Evolutionary conservation across 2,329 filamentous ascomycete species (phyloP).

Genomic region (Ophiostoma sp.): DNA sequence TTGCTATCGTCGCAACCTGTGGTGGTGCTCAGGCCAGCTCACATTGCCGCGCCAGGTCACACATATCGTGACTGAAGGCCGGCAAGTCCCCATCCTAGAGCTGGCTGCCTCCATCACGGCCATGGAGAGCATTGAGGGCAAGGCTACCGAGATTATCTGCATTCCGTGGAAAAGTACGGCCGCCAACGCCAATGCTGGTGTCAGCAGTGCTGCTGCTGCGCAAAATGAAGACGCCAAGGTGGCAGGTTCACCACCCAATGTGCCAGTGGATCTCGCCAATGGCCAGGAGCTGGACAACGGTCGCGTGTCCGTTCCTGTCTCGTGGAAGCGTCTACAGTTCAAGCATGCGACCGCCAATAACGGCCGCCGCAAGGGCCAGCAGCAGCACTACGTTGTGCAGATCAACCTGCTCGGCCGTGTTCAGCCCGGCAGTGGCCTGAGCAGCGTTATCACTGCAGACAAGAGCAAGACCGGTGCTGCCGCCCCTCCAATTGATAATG

Average conservation of each 20-base stretch:
- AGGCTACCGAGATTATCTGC: slow-evolving; percentile 86
- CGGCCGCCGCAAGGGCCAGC: slow-evolving; percentile 83
- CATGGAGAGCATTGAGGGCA: slow-evolving; percentile 87
- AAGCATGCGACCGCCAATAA: slow-evolving; percentile 96
- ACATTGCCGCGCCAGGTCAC: slow-evolving; percentile 68
- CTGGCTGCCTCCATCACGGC: slow-evolving; percentile 78
- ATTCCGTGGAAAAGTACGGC: slow-evolving; percentile 88
- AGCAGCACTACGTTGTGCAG: slow-evolving; percentile 89
- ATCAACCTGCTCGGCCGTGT: slow-evolving; percentile 59
- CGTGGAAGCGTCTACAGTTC: slow-evolving; percentile 93
- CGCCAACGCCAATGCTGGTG: slow-evolving; percentile 32
- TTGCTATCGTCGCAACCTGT: slow-evolving; percentile 90
- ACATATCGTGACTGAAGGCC: slow-evolving; percentile 65
- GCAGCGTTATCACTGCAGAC: background rate
- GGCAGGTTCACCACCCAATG: slow-evolving; percentile 47
- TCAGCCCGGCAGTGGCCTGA: slow-evolving; percentile 38
- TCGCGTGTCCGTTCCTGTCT: slow-evolving; percentile 68
- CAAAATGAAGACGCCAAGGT: slow-evolving; percentile 42
- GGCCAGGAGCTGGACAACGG: slow-evolving; percentile 71
- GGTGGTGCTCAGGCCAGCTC: slow-evolving; percentile 87
- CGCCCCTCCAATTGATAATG: slow-evolving; percentile 50
- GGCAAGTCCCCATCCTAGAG: slow-evolving; percentile 69
- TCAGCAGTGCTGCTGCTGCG: slow-evolving; percentile 22
- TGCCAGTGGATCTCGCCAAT: slow-evolving; percentile 49
- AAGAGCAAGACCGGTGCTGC: background rate